Percentiles rank a stretch among this genome's conserved stretches.
Evolutionary conservation across 495 filamentous ascomycete genomes (phyloP).

Genomic region (Hyaloscypha bicolor): DNA sequence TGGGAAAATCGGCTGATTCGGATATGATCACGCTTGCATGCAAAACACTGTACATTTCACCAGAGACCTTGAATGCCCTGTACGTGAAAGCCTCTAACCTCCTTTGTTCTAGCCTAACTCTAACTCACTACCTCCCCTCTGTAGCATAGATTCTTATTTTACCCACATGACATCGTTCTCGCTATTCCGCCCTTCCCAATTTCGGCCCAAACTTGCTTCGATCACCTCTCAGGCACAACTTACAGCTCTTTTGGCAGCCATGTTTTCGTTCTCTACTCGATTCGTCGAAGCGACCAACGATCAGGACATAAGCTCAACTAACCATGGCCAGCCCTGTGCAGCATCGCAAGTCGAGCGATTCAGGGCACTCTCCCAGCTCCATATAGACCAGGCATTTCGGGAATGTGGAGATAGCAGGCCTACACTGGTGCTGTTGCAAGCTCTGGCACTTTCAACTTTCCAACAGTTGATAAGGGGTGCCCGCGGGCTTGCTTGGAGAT

Average conservation of each 20-base stretch:
- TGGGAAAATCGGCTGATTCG: not conserved
- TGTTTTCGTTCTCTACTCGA: conserved; percentile 35
- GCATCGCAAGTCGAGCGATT: not conserved
- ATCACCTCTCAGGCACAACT: conserved; percentile 29
- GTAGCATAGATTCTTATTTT: conserved; percentile 36
- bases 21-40: not conserved
- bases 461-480: conserved; percentile 36
- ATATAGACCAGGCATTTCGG: conserved; percentile 30
- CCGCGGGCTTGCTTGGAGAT: conserved; percentile 36
- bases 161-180: conserved; percentile 35
- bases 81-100: not conserved
- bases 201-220: conserved; percentile 32
- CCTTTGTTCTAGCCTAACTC: not conserved
- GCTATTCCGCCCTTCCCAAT: conserved; percentile 33
- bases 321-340: not conserved
- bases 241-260: conserved; percentile 35
- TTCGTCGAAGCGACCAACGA: conserved; percentile 1
- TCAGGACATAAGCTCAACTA: not conserved
- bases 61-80: not conserved
- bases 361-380: conserved; percentile 19
- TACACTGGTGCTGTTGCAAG: conserved; percentile 36
- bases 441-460: conserved; percentile 30
- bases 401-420: conserved; percentile 35
- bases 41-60: not conserved
- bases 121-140: not conserved